Evolutionary conservation across 1,284 basidiomycete species (phyloP), one percentile per base, ranked within the genome.

Genomic region (Prillingera fragicola): DNA sequence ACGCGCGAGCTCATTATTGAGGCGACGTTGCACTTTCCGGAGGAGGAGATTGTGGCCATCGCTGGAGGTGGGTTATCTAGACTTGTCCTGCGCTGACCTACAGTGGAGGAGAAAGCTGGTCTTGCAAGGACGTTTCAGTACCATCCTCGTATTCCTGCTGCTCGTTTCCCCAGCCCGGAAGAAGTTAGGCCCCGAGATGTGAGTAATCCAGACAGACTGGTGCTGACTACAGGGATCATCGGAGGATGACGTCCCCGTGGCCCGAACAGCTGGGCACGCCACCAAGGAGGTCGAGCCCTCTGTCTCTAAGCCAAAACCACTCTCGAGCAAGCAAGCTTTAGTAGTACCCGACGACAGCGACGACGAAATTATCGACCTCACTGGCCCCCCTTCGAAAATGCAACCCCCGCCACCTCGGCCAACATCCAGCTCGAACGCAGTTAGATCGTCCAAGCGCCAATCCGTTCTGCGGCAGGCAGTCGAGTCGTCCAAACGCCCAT

Each of bases 101-200:
- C 38, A 67, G 65, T 65, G 14, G 65, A 69, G 22, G 63, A 67
- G 40, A 43, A 59, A 4, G 54, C 65, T 2, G 66, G 66, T 8
- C 57, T 63, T 26, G 24, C 43, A 3, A 42, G 28, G 1, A 50
- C 46, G 3, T 52, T 52, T 8, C 56, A 63, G 33, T 61, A 52
- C 39, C 34, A 51, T 12, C 60, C 62, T 1, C 28, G 41, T 9
- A 33, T 63, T 5, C 43, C 41, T 8, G 35, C 34, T 6, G 42
- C 3, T 31, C 43, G 18, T 64, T 61, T 31, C 57, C 59, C 4
- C 24, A 37, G 15, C 21, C 18, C 13, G 18, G 35, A 24, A 17
- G 35, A 37, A 18, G 24, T n/a, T n/a, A n/a, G n/a, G n/a, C n/a
- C n/a, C n/a, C n/a, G n/a, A n/a, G n/a, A n/a, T 8, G 35, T 37